A percentile compares a stretch with the other conserved stretches of the same genome.
Conservation (phyloP, 2,329 filamentous ascomycete genomes). For the Gliomastix tumulicola region DNA sequence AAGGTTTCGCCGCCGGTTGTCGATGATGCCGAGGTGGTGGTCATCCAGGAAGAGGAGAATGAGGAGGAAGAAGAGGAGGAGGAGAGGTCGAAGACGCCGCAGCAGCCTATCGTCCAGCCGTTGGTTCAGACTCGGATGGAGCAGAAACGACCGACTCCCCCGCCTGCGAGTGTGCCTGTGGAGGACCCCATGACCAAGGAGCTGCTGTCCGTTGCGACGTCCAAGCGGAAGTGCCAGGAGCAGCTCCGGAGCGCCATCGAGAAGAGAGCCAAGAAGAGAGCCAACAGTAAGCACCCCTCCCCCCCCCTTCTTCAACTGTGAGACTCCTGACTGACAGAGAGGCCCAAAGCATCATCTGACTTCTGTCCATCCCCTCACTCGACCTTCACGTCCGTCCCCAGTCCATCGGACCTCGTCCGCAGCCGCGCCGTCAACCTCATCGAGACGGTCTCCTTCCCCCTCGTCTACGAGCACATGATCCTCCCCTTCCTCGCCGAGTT, state of each 20-base stretch:
- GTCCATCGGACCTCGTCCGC: conserved; percentile 18
- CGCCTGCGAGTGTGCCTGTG: too few species aligned
- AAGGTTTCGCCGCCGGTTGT: too few species aligned
- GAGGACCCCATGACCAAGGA: conserved; percentile 6
- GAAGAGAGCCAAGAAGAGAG: conserved; percentile 21
- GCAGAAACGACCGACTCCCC: too few species aligned
- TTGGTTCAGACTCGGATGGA: too few species aligned
- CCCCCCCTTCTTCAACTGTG: too few species aligned
- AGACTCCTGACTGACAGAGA: too few species aligned
- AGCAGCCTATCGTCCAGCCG: not conserved
- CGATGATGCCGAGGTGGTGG: too few species aligned
- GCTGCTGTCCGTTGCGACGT: conserved; percentile 15
- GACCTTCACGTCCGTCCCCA: conserved; percentile 9
- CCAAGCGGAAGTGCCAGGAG: conserved; percentile 27
- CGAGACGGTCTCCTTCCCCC: conserved; percentile 27
- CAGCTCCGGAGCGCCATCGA: conserved; percentile 25
- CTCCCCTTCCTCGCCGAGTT: conserved; percentile 34
- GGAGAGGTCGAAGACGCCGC: not conserved
- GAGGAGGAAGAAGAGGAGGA: not conserved
- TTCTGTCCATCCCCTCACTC: too few species aligned
- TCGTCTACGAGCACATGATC: conserved; percentile 34
- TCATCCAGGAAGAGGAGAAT: too few species aligned
- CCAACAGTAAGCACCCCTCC: too few species aligned
- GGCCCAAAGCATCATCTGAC: too few species aligned
- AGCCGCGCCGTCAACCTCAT: conserved; percentile 17